Percentiles rank a stretch among this genome's conserved stretches.
Evolutionary conservation across 805 yeast genomes (phyloP).

Genomic region (Clavispora asparagi): DNA sequence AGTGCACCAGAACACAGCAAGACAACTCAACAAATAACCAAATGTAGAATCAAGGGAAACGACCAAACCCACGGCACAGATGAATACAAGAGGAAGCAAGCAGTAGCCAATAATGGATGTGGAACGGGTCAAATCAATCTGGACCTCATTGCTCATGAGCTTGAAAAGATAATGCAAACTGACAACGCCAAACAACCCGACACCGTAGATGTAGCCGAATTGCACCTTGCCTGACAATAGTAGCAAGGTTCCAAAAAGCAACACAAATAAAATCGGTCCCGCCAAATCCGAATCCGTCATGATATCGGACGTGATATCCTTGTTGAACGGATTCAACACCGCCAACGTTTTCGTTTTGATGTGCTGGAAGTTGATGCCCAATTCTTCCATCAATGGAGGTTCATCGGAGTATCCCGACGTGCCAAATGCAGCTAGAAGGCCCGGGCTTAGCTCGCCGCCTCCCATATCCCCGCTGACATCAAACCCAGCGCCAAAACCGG

Average conservation of each 20-base stretch:
- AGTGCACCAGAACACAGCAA: constrained; percentile 86
- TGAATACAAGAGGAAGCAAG: constrained; percentile 77
- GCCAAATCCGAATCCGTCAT: constrained; percentile 90
- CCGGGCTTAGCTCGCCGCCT: constrained; percentile 53
- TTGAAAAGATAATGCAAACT: constrained; percentile 81
- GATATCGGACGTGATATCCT: constrained; percentile 58
- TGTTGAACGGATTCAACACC: constrained; percentile 73
- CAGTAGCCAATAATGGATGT: constrained; percentile 95
- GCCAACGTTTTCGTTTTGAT: constrained; percentile 80
- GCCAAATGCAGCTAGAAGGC: constrained; percentile 86
- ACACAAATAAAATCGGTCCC: constrained; percentile 87
- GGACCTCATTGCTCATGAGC: constrained; percentile 68
- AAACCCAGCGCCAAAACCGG: constrained; percentile 28
- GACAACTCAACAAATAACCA: constrained; percentile 65
- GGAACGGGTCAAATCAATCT: constrained; percentile 60
- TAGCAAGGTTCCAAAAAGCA: constrained; percentile 78
- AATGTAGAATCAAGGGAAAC: constrained; percentile 61
- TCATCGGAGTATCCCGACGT: constrained; percentile 94
- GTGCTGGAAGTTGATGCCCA: constrained; percentile 89
- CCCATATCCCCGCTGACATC: constrained; percentile 42
- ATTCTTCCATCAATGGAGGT: constrained; percentile 84
- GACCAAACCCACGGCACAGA: constrained; percentile 67
- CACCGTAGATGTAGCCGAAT: constrained; percentile 95
- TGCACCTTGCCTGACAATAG: constrained; percentile 89
- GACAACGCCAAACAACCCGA: constrained; percentile 84